Evolutionary conservation across 164 flowering plant genomes (phyloP), one percentile per base, ranked within the genome.

Genomic region (Taxillus chinensis): DNA sequence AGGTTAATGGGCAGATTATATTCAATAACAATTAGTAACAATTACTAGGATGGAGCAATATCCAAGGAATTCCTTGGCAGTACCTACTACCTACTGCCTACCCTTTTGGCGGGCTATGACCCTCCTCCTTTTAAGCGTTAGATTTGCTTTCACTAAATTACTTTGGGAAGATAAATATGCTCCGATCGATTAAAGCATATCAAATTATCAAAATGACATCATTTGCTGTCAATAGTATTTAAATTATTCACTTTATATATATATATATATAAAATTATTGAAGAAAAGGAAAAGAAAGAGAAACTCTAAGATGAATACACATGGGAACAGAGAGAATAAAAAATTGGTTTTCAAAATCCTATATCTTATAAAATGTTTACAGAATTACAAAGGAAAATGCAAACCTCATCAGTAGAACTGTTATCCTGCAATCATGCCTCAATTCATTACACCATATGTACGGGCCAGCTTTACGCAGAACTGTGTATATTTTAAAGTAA

Each of bases 341-440:
- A 43, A 5, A 43, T 43, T 43, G 45, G 5, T 40, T 4, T 5
- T 16, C 39, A 62, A 62, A 48, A 62, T 62, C 48, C 17, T 62
- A 42, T 62, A 49, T 53, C n/a, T 13, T 39, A 46, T 38, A 5
- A 8, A 2, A 6, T 39, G 51, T 51, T 16, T 63, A 41, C 54
- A 7, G 41, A 16, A 10, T 2, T 2, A 46, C 53, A 53, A 53
- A 5, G 27, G n/a, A 53, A 54, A 43, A 57, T 51, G n/a, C 45
- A 60, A 64, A 60, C 59, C 69, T 66, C 59, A 52, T n/a, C n/a
- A n/a, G n/a, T n/a, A n/a, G n/a, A n/a, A n/a, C 69, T 66, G 64
- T 60, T 60, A 42, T 17, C 53, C 54, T 39, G n/a, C 69, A 39
- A 66, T 60, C 69, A 66, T 60, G 53, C 60, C 69, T 11, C 9